Evolutionary conservation across 2,329 filamentous ascomycete genomes (phyloP), one percentile per base, ranked within the genome.

Genomic region (Alternaria brassicae): DNA sequence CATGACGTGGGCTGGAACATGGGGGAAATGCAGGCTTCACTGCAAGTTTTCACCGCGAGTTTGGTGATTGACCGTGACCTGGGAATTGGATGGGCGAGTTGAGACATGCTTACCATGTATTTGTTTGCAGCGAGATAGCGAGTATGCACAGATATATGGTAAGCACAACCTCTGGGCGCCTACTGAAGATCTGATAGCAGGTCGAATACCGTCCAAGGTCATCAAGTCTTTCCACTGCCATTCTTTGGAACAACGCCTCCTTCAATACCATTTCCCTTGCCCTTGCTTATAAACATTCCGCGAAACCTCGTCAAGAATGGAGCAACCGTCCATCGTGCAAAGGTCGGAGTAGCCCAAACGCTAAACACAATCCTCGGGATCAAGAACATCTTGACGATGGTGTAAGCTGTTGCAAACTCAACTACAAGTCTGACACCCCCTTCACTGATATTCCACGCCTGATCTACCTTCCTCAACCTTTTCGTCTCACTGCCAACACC

Each of bases 341-440:
- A 96, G 90, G 92, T 96, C 4, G 95, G 95, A 45, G 95, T 97
- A 13, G 86, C 90, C 92, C 91, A 96, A 4, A 96, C 85, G 79
- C 93, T 97, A 6, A 87, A 78, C 25, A 89, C 81, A 61, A 99
- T 86, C 67, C 95, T 85, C 12, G 91, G 71, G 0, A 95, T 92
- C 63, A 99, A 77, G 58, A 98, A 73, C 15, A 88, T 88, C 80
- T 99, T 99, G 1, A 92, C 96, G 63, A 97, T 85, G 1, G 92
- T 91, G 81, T 95, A 99, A 5, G 95, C 93, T 19, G 95, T 90
- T 23, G 92, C 95, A 64, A 98, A 86, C 78, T 89, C 87, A 21
- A 88, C 79, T 30, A 89, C 79, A 59, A 88, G 61, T 60, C 83
- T 83, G 34, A 84, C 82, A 0, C 85, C 85, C 19, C 69, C 73